Conservation (phyloP, 805 yeast species). For the Ogataea methanolica region DNA sequence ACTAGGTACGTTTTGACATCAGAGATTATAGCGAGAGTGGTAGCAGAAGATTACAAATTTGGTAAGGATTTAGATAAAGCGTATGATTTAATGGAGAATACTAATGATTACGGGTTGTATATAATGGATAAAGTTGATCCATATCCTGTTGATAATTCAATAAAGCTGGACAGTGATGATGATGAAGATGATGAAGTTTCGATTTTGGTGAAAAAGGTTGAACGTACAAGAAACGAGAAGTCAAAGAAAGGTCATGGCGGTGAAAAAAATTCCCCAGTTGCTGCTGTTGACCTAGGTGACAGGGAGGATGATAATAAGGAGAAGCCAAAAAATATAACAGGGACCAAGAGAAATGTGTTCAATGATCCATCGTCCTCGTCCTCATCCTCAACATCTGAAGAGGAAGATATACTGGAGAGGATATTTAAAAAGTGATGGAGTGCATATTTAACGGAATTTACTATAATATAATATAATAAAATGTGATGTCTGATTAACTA, state of each 20-base stretch:
- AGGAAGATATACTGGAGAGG: background rate
- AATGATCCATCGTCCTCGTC: background rate
- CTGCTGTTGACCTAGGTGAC: too few relatives aligned
- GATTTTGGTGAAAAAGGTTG: background rate
- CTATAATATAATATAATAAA: too few relatives aligned
- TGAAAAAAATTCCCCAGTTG: background rate
- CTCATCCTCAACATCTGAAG: background rate
- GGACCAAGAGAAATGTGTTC: background rate
- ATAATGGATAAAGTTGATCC: conserved; percentile 27
- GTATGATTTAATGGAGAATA: conserved; percentile 40
- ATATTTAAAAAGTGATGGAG: background rate
- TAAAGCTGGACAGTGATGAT: background rate
- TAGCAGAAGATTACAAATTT: conserved; percentile 40
- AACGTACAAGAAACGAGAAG: too few relatives aligned
- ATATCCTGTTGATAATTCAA: background rate
- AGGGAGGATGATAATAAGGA: background rate
- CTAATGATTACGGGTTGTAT: conserved; percentile 35
- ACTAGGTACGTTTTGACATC: conserved; percentile 57
- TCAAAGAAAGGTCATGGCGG: too few relatives aligned
- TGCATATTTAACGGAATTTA: background rate
- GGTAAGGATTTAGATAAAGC: conserved; percentile 37
- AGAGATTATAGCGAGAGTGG: conserved; percentile 50
- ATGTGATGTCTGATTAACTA: too few relatives aligned
- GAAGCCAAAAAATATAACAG: background rate
- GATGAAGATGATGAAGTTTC: background rate